Base-by-base conservation (phyloP, 495 filamentous ascomycete species). In the Penicillium argentinense region DNA sequence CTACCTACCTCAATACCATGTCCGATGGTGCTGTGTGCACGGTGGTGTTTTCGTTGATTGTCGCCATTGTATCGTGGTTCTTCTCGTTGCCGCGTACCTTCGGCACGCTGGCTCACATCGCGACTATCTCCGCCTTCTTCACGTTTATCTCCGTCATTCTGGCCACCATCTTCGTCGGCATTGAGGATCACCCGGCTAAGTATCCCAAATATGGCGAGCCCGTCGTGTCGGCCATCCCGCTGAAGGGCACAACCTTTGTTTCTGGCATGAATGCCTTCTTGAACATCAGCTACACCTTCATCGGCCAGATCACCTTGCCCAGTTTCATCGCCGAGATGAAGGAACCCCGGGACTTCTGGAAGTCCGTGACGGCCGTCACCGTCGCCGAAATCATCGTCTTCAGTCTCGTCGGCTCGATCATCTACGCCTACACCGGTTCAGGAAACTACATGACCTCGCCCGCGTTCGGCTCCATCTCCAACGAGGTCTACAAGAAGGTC, bases 291-390 rank as follows among this genome's bases (percentile, higher is more conserved):
- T 95, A 93, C 65, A 95, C 89, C 5, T 93, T 95, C 67, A 93
- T 95, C 52, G 89, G 89, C 3, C 89, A 95, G 62, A 95, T 95
- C 63, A 95, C 89, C 0, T 74, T 95, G 18, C 89, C 89, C 2
- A 88, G 83, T 56, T 95, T 95, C 72, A 95, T 95, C 51, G 89
- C 89, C 4, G 89, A 95, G 62, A 95, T 95, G 89, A 83, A 81
- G 59, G 79, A 93, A 26, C 89, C 89, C 0, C 77, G 75, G 45
- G 89, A 95, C 51, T 95, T 95, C 63, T 89, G 88, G 59, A 95
- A 95, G 66, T 88, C 89, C 17, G 76, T 95, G 2, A 93, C 87
- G 73, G 87, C 83, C 14, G 88, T 92, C 45, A 93, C 89, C 25
- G 88, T 93, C 41, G 83, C 84, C 42, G 89, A 95, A 57, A 72